A percentile compares a stretch with the other conserved stretches of the same genome.
Conservation (phyloP, 2,329 filamentous ascomycete species). For the Pseudophaeomoniella oleicola region DNA sequence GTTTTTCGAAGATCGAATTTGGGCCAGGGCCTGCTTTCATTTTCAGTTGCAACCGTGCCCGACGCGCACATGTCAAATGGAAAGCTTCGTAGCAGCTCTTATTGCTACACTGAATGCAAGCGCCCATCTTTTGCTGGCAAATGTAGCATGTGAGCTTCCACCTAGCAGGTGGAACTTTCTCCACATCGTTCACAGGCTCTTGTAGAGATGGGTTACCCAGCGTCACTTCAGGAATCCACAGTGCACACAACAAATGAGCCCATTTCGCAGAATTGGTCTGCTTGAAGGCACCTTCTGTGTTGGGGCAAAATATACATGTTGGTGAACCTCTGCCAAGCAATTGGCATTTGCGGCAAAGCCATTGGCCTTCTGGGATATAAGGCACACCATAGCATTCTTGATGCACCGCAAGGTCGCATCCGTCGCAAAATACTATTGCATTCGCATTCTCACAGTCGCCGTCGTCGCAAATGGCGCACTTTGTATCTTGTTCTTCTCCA, state of each 20-base stretch:
- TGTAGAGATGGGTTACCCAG: constrained; percentile 94
- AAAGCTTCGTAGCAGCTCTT: constrained; percentile 96
- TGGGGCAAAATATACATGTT: constrained; percentile 96
- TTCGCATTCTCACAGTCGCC: constrained; percentile 99
- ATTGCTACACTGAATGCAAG: constrained; percentile 95
- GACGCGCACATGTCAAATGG: constrained; percentile 87
- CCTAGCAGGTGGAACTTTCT: constrained; percentile 86
- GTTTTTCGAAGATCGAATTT: constrained; percentile 61
- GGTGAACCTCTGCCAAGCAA: constrained; percentile 83
- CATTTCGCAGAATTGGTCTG: constrained; percentile 86
- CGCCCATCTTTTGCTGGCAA: constrained; percentile 93
- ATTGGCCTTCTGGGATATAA: constrained; percentile 96
- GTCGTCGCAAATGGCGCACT: constrained; percentile 95
- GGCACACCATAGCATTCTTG: constrained; percentile 98
- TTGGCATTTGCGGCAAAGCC: constrained; percentile 94
- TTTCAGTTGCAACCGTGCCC: constrained; percentile 65
- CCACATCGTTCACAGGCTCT: constrained; percentile 95
- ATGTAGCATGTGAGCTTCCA: constrained; percentile 96
- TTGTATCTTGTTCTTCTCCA: constrained; percentile 90
- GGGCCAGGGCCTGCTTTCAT: constrained; percentile 89
- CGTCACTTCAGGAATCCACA: constrained; percentile 97
- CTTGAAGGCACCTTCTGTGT: constrained; percentile 95
- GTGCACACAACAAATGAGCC: constrained; percentile 90
- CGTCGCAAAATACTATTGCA: constrained; percentile 96
- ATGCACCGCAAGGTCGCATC: constrained; percentile 92